Conservation (phyloP, 1,284 basidiomycete genomes). For the Sphaerobolus stellatus region DNA sequence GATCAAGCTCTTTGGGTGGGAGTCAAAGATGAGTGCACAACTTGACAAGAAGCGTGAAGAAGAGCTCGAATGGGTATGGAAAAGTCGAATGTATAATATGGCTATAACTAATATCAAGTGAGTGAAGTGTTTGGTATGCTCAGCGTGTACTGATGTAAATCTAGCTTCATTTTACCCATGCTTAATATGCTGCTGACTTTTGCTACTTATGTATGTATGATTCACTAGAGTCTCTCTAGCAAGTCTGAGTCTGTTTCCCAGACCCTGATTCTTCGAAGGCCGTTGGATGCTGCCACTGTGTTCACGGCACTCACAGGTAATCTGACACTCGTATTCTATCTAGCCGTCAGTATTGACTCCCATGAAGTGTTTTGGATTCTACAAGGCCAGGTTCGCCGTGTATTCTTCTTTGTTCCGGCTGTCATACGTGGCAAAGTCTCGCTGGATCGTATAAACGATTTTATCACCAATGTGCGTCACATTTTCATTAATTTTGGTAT, state of each 20-base stretch:
- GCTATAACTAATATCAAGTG: slow-evolving; percentile 26
- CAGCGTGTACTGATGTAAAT: neutral
- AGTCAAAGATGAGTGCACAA: slow-evolving; percentile 50
- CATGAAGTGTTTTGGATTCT: neutral
- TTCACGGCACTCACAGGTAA: neutral
- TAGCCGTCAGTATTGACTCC: neutral
- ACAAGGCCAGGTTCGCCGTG: neutral
- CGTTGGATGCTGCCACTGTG: neutral
- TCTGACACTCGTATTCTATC: neutral
- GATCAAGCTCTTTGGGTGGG: slow-evolving; percentile 74
- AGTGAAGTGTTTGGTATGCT: neutral
- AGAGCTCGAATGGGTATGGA: slow-evolving; percentile 33
- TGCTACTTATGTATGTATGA: slow-evolving; percentile 34
- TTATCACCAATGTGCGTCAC: slow-evolving; percentile 37
- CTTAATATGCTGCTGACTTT: slow-evolving; percentile 47
- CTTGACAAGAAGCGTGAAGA: slow-evolving; percentile 47
- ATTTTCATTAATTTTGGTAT: neutral
- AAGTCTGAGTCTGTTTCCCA: neutral
- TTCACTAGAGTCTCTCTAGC: neutral
- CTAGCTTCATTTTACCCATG: slow-evolving; percentile 40
- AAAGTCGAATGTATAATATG: slow-evolving; percentile 21
- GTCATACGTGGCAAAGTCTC: slow-evolving; percentile 43
- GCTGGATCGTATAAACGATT: slow-evolving; percentile 45
- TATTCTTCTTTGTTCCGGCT: neutral
- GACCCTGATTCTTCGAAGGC: neutral